Evolutionary conservation across 2,329 filamentous ascomycete species (phyloP).

Genomic region (Parasarocladium wereldwijsianum): DNA sequence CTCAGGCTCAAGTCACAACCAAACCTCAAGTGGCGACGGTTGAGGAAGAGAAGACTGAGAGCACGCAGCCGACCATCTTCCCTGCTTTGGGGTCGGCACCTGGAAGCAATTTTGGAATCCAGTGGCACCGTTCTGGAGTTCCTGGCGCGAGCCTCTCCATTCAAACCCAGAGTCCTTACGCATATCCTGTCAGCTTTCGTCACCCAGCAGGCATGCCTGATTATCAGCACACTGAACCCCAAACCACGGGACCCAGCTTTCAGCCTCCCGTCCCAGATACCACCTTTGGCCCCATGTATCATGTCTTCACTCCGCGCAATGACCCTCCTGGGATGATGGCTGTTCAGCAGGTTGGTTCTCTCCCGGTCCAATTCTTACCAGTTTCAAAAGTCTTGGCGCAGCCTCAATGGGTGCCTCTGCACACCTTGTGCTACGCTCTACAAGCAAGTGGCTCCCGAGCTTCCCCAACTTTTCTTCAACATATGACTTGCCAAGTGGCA

Average conservation of each 20-base stretch:
- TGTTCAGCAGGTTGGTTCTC: constrained; percentile 18
- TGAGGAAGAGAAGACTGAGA: constrained; percentile 2
- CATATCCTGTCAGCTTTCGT: constrained; percentile 6
- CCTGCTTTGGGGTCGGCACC: constrained; percentile 14
- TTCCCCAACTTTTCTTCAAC: not conserved
- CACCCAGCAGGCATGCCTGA: constrained; percentile 20
- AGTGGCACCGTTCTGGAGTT: constrained; percentile 13
- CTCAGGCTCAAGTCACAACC: constrained; percentile 4
- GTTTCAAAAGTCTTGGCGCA: not conserved
- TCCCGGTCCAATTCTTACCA: constrained; percentile 14
- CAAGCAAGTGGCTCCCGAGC: too few relatives aligned
- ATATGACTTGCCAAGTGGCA: constrained; percentile 1
- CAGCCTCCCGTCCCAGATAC: constrained; percentile 45
- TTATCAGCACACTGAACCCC: constrained; percentile 26
- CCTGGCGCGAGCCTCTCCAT: constrained; percentile 1
- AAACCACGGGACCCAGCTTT: constrained; percentile 31
- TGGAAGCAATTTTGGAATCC: constrained; percentile 8
- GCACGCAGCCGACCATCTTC: constrained; percentile 11
- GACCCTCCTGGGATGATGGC: constrained; percentile 20
- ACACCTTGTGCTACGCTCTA: too few relatives aligned
- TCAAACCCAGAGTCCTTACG: constrained; percentile 3
- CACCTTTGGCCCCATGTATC: constrained; percentile 36
- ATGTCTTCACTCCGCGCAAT: constrained; percentile 40
- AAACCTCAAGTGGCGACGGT: constrained; percentile 1
- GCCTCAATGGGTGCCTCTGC: too few relatives aligned